phyloP scores from a whole-genome alignment of 768 basidiomycete species.

The Pulveroboletus sp. region DNA sequence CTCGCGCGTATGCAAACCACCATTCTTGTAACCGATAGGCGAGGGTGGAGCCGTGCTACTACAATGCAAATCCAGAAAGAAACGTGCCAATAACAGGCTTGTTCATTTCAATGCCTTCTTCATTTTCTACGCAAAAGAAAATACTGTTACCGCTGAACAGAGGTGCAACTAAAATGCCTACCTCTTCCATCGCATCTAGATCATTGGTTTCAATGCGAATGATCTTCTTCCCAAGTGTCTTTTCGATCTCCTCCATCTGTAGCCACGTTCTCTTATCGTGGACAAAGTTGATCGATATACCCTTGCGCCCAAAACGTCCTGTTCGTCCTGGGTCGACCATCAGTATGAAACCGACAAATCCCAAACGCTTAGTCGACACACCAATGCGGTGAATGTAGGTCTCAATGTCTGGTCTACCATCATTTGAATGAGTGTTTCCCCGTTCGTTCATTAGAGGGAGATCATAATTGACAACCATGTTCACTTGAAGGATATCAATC shows the following conservation, averaged over 20 bases:
- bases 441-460: slow-evolving; percentile 84
- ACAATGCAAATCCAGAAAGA: background rate
- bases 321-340: slow-evolving; percentile 72
- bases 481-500: slow-evolving; percentile 98
- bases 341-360: background rate
- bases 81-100: background rate
- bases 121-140: slow-evolving; percentile 57
- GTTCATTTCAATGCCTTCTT: slow-evolving; percentile 70
- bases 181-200: slow-evolving; percentile 93
- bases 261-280: slow-evolving; percentile 85
- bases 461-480: slow-evolving; percentile 99
- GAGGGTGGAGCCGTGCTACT: background rate
- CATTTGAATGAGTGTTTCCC: slow-evolving; percentile 37
- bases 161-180: slow-evolving; percentile 32
- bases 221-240: slow-evolving; percentile 73
- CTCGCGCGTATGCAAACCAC: too few species aligned
- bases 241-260: slow-evolving; percentile 90
- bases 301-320: slow-evolving; percentile 95
- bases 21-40: background rate
- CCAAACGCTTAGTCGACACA: slow-evolving; percentile 37
- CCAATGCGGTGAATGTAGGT: slow-evolving; percentile 98
- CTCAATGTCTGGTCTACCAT: slow-evolving; percentile 82
- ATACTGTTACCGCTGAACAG: background rate
- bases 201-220: slow-evolving; percentile 85
- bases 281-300: slow-evolving; percentile 96